phyloP scores from a whole-genome alignment of 2,329 filamentous ascomycete species.

The Ilyonectria sp. region DNA sequence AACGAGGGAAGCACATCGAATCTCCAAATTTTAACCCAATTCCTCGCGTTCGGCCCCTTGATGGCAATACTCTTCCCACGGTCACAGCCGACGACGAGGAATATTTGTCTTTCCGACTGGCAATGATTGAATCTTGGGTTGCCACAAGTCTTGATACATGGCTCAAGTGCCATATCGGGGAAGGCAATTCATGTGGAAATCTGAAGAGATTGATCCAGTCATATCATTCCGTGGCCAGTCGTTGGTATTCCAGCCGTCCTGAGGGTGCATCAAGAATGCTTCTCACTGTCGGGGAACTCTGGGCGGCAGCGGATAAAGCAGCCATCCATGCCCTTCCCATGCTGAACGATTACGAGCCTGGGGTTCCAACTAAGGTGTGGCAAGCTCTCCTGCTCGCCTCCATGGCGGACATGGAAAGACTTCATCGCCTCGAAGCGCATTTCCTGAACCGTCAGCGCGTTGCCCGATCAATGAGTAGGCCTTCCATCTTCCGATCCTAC shows the following conservation, averaged over 20 bases:
- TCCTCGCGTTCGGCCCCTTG: slow-evolving; percentile 1
- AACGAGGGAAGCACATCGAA: not conserved
- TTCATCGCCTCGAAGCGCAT: slow-evolving; percentile 64
- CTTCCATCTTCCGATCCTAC: slow-evolving; percentile 39
- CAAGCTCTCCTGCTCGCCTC: slow-evolving; percentile 62
- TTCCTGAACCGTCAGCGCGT: slow-evolving; percentile 7
- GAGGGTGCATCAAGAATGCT: slow-evolving; percentile 68
- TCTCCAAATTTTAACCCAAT: slow-evolving; percentile 21
- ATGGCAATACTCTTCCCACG: slow-evolving; percentile 1
- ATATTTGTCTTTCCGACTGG: slow-evolving; percentile 45
- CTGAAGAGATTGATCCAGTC: slow-evolving; percentile 52
- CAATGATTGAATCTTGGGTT: slow-evolving; percentile 67
- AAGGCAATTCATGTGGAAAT: slow-evolving; percentile 42
- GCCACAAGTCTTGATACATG: slow-evolving; percentile 55
- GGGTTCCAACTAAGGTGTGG: slow-evolving; percentile 58
- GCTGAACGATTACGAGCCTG: slow-evolving; percentile 62
- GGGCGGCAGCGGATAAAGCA: slow-evolving; percentile 69
- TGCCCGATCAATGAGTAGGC: not conserved
- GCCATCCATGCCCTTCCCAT: slow-evolving; percentile 57
- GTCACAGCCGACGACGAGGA: not conserved
- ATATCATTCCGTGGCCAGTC: slow-evolving; percentile 52
- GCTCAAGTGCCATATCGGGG: slow-evolving; percentile 49
- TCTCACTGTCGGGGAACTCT: slow-evolving; percentile 70
- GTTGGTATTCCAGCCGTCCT: slow-evolving; percentile 58
- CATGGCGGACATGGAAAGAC: slow-evolving; percentile 60